These are phyloP conservation scores for Scutellaria galericulata DNA, from an alignment of 257 asterid genomes.

Conservation along the genomic window DNA sequence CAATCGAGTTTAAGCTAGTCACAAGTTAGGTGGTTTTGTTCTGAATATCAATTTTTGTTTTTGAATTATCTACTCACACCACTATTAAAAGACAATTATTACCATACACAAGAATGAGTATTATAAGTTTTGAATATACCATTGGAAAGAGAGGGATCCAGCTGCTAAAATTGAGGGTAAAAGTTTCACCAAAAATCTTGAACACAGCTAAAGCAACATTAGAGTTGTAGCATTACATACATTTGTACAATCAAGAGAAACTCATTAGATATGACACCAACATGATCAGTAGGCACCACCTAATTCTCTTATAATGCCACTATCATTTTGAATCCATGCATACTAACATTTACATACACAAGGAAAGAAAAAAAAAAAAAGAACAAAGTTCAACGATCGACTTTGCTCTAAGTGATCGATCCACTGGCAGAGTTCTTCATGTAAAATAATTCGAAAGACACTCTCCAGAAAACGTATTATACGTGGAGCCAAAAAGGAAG, in stretches of 20 bases:
- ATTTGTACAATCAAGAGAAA: constrained; percentile 27
- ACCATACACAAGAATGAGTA: too few species aligned
- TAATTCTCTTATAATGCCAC: constrained; percentile 2
- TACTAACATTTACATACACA: constrained; percentile 37
- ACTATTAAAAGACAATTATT: too few species aligned
- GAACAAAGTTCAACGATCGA: not conserved
- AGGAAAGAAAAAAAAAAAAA: not conserved
- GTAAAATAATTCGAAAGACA: not conserved
- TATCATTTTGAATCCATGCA: constrained; percentile 27
- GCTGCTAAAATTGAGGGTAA: not conserved
- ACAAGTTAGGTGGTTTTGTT: too few species aligned
- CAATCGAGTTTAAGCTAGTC: too few species aligned
- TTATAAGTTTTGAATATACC: too few species aligned
- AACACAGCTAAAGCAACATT: not conserved
- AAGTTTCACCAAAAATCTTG: not conserved
- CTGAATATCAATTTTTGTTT: too few species aligned
- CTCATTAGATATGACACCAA: constrained; percentile 15
- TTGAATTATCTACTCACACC: too few species aligned
- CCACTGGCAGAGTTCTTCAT: not conserved
- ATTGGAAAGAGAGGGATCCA: too few species aligned
- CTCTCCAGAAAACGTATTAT: not conserved
- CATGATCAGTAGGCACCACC: constrained; percentile 15
- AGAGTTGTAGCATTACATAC: not conserved
- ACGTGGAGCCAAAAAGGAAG: constrained; percentile 22
- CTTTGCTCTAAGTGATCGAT: constrained; percentile 21